A percentile compares a stretch with the other conserved stretches of the same genome.
Evolutionary conservation across 176 grass and related monocot genomes (phyloP).

Genomic region (Ensete ventricosum): DNA sequence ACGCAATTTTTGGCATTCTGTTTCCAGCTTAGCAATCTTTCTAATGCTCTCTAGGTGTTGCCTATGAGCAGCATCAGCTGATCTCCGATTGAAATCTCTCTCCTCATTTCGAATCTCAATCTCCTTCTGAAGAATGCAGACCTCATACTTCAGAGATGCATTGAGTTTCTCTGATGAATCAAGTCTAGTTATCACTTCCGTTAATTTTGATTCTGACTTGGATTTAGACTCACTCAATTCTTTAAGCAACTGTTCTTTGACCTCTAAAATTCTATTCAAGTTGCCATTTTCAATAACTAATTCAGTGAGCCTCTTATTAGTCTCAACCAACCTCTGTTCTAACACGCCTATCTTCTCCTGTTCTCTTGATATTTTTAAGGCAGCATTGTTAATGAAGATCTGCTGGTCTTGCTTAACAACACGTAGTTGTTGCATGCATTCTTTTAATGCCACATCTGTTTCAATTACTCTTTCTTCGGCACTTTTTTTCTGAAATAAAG

Average conservation of each 20-base stretch:
- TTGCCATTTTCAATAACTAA: slow-evolving; percentile 51
- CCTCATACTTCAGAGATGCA: slow-evolving; percentile 80
- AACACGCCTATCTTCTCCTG: slow-evolving; percentile 58
- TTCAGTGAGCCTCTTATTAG: slow-evolving; percentile 49
- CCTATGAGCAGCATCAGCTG: slow-evolving; percentile 69
- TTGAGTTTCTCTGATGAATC: slow-evolving; percentile 55
- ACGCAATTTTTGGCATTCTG: slow-evolving; percentile 82
- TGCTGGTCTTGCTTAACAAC: slow-evolving; percentile 57
- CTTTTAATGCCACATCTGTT: slow-evolving; percentile 59
- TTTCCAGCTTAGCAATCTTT: slow-evolving; percentile 81
- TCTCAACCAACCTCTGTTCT: slow-evolving; percentile 44
- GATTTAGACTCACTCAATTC: slow-evolving; percentile 54
- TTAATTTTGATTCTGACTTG: slow-evolving; percentile 42
- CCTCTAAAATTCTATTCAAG: slow-evolving; percentile 49
- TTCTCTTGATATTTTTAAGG: slow-evolving; percentile 55
- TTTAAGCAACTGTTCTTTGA: slow-evolving; percentile 48
- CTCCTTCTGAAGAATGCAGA: slow-evolving; percentile 93
- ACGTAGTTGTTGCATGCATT: slow-evolving; percentile 30
- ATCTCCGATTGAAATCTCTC: slow-evolving; percentile 76
- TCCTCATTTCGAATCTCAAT: slow-evolving; percentile 89
- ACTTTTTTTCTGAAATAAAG: slow-evolving; percentile 39
- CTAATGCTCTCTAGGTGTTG: slow-evolving; percentile 75
- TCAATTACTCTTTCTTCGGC: slow-evolving; percentile 53
- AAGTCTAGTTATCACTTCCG: slow-evolving; percentile 32
- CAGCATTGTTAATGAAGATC: slow-evolving; percentile 39